Conservation (phyloP, 1,284 basidiomycete species). For the Boletus mariae region DNA sequence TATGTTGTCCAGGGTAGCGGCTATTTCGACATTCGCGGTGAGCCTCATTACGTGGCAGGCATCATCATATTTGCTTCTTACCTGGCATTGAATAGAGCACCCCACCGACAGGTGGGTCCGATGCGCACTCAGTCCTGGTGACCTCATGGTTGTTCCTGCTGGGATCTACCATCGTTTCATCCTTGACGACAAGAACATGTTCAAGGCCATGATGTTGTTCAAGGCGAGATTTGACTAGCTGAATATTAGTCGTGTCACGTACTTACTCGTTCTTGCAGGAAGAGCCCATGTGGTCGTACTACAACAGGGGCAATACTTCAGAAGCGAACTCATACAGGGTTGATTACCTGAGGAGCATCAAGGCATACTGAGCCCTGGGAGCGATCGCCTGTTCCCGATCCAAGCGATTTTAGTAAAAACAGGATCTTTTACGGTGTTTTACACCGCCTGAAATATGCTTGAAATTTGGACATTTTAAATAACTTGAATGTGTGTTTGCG, state of each 20-base stretch:
- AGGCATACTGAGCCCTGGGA: conserved; percentile 25
- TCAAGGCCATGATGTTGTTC: conserved; percentile 77
- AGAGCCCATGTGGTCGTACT: conserved; percentile 82
- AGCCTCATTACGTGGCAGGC: conserved; percentile 13
- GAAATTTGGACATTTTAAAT: no score
- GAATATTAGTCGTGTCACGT: neutral
- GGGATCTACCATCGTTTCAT: conserved; percentile 88
- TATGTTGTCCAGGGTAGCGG: conserved; percentile 80
- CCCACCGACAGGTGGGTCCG: conserved; percentile 71
- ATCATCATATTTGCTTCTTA: neutral
- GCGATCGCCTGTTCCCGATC: no score
- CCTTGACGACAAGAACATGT: conserved; percentile 63
- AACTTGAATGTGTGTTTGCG: no score
- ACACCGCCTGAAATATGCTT: no score
- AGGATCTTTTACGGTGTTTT: no score
- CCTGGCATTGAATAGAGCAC: conserved; percentile 36
- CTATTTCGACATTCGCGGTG: conserved; percentile 82
- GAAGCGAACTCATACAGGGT: conserved; percentile 63
- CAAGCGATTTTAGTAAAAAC: no score
- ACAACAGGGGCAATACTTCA: conserved; percentile 60
- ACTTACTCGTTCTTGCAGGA: conserved; percentile 47
- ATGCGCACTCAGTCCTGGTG: conserved; percentile 62
- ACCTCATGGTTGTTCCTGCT: conserved; percentile 70
- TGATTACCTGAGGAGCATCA: conserved; percentile 53
- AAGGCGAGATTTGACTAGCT: conserved; percentile 42